phyloP scores from a whole-genome alignment of 108 stramenopile species.

The Cyclotella atomus region DNA sequence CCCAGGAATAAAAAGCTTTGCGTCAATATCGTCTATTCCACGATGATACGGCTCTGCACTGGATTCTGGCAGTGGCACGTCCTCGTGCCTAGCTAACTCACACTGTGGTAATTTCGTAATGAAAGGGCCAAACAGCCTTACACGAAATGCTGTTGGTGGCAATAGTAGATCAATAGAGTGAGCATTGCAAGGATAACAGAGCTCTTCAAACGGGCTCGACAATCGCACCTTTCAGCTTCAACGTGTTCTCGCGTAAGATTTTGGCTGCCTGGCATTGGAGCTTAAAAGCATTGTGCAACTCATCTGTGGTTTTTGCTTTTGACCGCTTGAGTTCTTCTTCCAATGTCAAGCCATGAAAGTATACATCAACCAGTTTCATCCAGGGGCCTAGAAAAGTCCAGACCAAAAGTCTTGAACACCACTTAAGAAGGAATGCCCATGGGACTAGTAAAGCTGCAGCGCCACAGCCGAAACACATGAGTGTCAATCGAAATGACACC shows the following conservation, averaged over 20 bases:
- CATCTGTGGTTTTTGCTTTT: constrained; percentile 12
- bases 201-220: no score
- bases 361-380: constrained; percentile 68
- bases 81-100: constrained; percentile 52
- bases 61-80: constrained; percentile 50
- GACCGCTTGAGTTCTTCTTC: constrained; percentile 32
- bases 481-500: constrained; percentile 68
- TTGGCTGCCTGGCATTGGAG: constrained; percentile 41
- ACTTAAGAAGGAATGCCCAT: constrained; percentile 67
- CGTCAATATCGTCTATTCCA: constrained; percentile 8
- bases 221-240: constrained; percentile 57
- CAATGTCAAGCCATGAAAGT: constrained; percentile 38
- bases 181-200: not conserved
- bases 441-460: constrained; percentile 64
- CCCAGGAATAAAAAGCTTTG: constrained; percentile 18
- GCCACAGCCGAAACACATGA: constrained; percentile 53
- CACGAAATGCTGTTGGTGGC: constrained; percentile 45
- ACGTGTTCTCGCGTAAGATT: constrained; percentile 65
- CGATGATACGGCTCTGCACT: constrained; percentile 39
- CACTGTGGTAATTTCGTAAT: constrained; percentile 50
- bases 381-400: constrained; percentile 77
- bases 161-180: constrained; percentile 6
- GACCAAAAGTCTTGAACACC: constrained; percentile 57
- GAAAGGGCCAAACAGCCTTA: constrained; percentile 65
- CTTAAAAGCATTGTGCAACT: constrained; percentile 22